Conservation (phyloP, 1,139 yeast genomes). For the Blastobotrys apis region DNA sequence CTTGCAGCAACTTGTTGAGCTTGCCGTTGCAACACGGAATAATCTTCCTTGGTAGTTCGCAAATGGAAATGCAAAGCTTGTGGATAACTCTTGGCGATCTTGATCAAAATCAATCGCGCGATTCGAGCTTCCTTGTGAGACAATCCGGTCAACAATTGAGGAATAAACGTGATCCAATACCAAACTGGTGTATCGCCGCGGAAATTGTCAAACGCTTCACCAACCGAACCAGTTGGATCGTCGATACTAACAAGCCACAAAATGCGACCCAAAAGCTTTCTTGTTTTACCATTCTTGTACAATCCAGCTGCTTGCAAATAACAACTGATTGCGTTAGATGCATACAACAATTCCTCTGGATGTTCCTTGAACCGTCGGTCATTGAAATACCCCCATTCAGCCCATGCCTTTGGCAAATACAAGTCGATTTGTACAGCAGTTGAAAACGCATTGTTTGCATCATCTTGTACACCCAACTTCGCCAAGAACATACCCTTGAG, state of each 20-base stretch:
- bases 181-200: constrained; percentile 97
- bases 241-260: constrained; percentile 93
- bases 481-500: constrained; percentile 97
- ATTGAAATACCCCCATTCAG: constrained; percentile 97
- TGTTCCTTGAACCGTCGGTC: constrained; percentile 84
- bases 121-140: constrained; percentile 87
- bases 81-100: constrained; percentile 94
- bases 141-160: constrained; percentile 83
- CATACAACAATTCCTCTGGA: constrained; percentile 77
- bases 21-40: constrained; percentile 80
- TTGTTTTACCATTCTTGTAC: constrained; percentile 86
- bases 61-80: constrained; percentile 96
- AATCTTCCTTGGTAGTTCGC: constrained; percentile 92
- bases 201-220: constrained; percentile 85
- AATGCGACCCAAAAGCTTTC: constrained; percentile 82
- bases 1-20: constrained; percentile 51
- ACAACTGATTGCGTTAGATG: constrained; percentile 92
- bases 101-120: constrained; percentile 79
- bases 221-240: constrained; percentile 73
- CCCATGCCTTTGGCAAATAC: constrained; percentile 97
- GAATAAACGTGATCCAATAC: constrained; percentile 98
- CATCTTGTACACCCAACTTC: constrained; percentile 82
- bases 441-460: constrained; percentile 96
- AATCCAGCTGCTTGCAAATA: constrained; percentile 96
- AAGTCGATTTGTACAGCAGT: constrained; percentile 95